Conservation (phyloP, 805 yeast genomes). For the Metschnikowia hibisci region DNA sequence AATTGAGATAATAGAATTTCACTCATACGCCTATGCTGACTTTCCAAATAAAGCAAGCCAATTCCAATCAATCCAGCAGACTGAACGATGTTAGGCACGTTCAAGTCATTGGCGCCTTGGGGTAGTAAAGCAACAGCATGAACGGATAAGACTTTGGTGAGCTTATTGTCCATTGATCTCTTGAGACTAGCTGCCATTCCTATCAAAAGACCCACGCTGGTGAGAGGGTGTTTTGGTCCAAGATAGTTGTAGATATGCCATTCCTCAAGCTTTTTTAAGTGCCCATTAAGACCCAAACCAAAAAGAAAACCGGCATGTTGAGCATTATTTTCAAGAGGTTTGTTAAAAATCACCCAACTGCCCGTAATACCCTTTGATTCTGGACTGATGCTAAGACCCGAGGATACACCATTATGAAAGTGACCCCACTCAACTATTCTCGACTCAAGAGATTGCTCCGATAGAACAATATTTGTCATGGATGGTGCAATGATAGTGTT, state of each 20-base stretch:
- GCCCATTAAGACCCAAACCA: slow-evolving; percentile 91
- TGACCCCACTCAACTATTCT: slow-evolving; percentile 70
- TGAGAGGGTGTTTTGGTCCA: slow-evolving; percentile 80
- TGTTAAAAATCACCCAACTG: slow-evolving; percentile 87
- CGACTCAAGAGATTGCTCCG: slow-evolving; percentile 47
- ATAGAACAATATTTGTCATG: slow-evolving; percentile 58
- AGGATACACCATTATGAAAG: slow-evolving; percentile 88
- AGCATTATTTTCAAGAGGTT: slow-evolving; percentile 64
- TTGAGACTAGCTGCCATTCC: slow-evolving; percentile 90
- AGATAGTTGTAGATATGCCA: slow-evolving; percentile 95
- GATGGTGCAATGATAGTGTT: slow-evolving; percentile 61
- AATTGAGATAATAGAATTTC: slow-evolving; percentile 73
- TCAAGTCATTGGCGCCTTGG: slow-evolving; percentile 82
- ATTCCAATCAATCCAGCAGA: slow-evolving; percentile 89
- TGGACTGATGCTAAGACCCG: slow-evolving; percentile 73
- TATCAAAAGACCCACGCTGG: slow-evolving; percentile 80
- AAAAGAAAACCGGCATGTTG: slow-evolving; percentile 94
- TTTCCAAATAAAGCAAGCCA: slow-evolving; percentile 74
- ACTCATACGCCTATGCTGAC: slow-evolving; percentile 83
- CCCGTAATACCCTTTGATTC: slow-evolving; percentile 72
- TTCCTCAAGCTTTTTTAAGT: slow-evolving; percentile 75
- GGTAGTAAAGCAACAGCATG: slow-evolving; percentile 92
- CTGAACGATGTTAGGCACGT: slow-evolving; percentile 79
- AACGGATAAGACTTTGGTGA: slow-evolving; percentile 87
- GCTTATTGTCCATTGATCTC: slow-evolving; percentile 79